Evolutionary conservation across 2,329 filamentous ascomycete species (phyloP).

Genomic region (Chlorencoelia australis): DNA sequence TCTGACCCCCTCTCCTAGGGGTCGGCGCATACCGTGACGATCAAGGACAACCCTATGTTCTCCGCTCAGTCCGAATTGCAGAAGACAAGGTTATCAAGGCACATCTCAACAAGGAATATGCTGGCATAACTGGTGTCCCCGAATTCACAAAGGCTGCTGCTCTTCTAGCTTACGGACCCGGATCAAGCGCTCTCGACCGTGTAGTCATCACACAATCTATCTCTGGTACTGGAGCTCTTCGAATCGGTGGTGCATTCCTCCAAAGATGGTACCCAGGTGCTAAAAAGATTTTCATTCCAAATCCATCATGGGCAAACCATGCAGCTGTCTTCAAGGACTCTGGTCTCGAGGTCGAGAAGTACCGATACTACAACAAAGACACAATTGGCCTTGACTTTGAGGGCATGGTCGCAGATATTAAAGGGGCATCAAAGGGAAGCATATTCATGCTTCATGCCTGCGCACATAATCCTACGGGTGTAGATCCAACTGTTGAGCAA

Average conservation of each 20-base stretch:
- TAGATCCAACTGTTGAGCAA: conserved; percentile 85
- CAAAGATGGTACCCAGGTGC: conserved; percentile 80
- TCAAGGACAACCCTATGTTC: conserved; percentile 94
- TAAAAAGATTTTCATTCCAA: conserved; percentile 96
- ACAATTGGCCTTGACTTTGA: conserved; percentile 97
- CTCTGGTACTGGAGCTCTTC: conserved; percentile 91
- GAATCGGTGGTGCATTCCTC: conserved; percentile 90
- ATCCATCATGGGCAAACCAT: conserved; percentile 97
- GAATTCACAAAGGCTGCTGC: conserved; percentile 90
- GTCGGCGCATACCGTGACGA: conserved; percentile 98
- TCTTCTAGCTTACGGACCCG: conserved; percentile 77
- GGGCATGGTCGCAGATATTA: conserved; percentile 83
- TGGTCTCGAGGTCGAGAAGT: conserved; percentile 83
- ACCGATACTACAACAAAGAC: conserved; percentile 98
- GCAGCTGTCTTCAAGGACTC: conserved; percentile 91
- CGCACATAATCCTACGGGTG: conserved; percentile 94
- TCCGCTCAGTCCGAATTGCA: conserved; percentile 82
- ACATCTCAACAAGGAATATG: conserved; percentile 91
- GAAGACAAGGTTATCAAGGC: conserved; percentile 76
- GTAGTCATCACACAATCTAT: conserved; percentile 95
- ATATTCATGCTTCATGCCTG: conserved; percentile 93
- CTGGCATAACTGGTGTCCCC: conserved; percentile 91
- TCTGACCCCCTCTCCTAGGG: conserved; percentile 39
- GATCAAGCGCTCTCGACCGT: conserved; percentile 66
- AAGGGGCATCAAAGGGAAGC: conserved; percentile 75